Percentiles rank a stretch among this genome's conserved stretches.
phyloP scores from a whole-genome alignment of 257 asterid species.

The Solanum sejunctum region DNA sequence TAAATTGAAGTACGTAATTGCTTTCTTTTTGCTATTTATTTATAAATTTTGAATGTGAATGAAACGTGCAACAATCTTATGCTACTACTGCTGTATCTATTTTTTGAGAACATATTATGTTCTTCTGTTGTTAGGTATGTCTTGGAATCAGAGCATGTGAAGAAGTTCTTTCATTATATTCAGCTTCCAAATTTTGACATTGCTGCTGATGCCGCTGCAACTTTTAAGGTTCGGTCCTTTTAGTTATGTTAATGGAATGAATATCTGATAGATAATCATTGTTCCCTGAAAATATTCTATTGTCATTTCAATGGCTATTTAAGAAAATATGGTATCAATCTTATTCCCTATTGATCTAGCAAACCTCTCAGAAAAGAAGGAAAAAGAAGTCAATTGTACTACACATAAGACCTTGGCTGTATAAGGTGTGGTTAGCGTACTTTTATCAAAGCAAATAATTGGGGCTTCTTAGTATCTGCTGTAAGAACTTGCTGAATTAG shows the following conservation, averaged over 20 bases:
- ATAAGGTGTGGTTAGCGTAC: background rate
- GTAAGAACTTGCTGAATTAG: background rate
- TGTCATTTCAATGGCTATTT: background rate
- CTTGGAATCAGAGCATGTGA: constrained; percentile 36
- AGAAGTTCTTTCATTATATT: constrained; percentile 33
- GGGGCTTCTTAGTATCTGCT: background rate
- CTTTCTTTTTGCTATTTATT: background rate
- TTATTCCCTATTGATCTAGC: background rate
- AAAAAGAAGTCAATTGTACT: background rate
- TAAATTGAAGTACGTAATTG: background rate
- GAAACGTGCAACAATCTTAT: background rate
- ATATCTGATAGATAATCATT: background rate
- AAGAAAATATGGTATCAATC: background rate
- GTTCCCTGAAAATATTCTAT: background rate
- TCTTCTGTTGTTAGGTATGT: constrained; percentile 19
- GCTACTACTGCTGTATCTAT: background rate
- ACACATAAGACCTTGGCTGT: background rate
- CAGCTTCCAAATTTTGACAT: constrained; percentile 40
- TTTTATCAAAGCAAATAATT: background rate
- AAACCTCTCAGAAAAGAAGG: background rate
- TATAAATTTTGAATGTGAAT: background rate
- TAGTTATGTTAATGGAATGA: background rate
- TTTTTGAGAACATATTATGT: background rate
- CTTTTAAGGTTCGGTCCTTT: constrained; percentile 26
- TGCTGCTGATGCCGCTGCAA: constrained; percentile 46